Conservation (phyloP, 805 yeast species). For the Nakazawaea wyomingensis region DNA sequence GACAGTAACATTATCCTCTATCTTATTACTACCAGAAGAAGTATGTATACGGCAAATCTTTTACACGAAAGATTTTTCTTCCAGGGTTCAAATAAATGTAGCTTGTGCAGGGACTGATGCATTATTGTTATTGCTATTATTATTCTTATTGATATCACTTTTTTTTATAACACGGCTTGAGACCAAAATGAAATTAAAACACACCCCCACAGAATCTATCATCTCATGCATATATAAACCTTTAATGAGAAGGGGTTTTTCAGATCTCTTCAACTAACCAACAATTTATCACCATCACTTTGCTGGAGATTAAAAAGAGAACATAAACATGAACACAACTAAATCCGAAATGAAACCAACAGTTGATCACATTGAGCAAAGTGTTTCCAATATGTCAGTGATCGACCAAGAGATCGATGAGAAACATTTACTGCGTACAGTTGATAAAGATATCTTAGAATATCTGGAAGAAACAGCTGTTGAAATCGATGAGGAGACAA, state of each 20-base stretch:
- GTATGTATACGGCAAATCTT: neutral
- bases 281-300: neutral
- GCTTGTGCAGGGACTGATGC: neutral
- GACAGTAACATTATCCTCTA: neutral
- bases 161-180: no score
- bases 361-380: neutral
- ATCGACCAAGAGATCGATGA: neutral
- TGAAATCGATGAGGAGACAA: conserved; percentile 18
- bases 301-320: no score
- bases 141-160: no score
- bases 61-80: neutral
- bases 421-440: neutral
- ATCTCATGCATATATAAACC: no score
- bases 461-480: conserved; percentile 11
- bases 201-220: no score
- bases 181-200: no score
- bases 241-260: no score
- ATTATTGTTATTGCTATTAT: no score
- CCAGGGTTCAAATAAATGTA: neutral
- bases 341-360: neutral
- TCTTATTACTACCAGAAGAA: neutral
- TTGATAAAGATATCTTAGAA: neutral
- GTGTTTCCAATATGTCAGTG: neutral
- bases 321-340: neutral
- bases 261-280: no score